Evolutionary conservation across 1,284 basidiomycete genomes (phyloP).

Genomic region (Moniliella sp.): DNA sequence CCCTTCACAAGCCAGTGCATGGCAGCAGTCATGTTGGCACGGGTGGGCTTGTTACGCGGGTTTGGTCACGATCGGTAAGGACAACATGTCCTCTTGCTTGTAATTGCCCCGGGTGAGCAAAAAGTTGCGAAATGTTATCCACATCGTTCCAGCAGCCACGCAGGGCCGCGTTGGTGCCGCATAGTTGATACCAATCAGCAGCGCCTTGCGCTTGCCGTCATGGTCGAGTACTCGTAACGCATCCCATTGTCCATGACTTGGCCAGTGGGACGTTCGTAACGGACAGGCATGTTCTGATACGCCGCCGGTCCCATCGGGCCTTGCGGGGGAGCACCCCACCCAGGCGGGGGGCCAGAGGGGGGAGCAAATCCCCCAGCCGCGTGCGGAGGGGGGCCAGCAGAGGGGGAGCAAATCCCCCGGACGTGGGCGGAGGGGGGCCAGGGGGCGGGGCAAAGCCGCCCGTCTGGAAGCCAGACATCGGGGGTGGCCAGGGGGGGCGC

Average conservation of each 20-base stretch:
- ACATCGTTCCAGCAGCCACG: constrained; percentile 33
- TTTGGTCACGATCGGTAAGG: constrained; percentile 22
- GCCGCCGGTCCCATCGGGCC: constrained; percentile 18
- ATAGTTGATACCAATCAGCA: constrained; percentile 33
- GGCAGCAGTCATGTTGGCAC: constrained; percentile 30
- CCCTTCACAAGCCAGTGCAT: constrained; percentile 32
- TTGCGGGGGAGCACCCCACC: too few species aligned
- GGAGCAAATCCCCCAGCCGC: too few species aligned
- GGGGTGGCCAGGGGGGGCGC: too few species aligned
- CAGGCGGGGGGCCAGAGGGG: constrained; percentile 9
- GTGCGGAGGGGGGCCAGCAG: too few species aligned
- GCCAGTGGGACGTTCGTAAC: constrained; percentile 17
- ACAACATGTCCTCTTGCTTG: constrained; percentile 31
- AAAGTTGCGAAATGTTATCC: constrained; percentile 26
- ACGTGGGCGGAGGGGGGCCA: too few species aligned
- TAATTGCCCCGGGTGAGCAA: constrained; percentile 23
- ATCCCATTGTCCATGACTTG: constrained; percentile 15
- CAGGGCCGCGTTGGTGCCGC: constrained; percentile 16
- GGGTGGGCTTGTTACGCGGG: constrained; percentile 23
- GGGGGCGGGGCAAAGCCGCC: too few species aligned
- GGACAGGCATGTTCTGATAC: constrained; percentile 15
- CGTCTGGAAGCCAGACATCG: too few species aligned
- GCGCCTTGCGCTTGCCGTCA: constrained; percentile 29
- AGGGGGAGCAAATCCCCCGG: neutral
- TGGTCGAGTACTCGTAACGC: constrained; percentile 26